Evolutionary conservation across 2,329 filamentous ascomycete species (phyloP), one percentile per base, ranked within the genome.

Genomic region (Septoria linicola): DNA sequence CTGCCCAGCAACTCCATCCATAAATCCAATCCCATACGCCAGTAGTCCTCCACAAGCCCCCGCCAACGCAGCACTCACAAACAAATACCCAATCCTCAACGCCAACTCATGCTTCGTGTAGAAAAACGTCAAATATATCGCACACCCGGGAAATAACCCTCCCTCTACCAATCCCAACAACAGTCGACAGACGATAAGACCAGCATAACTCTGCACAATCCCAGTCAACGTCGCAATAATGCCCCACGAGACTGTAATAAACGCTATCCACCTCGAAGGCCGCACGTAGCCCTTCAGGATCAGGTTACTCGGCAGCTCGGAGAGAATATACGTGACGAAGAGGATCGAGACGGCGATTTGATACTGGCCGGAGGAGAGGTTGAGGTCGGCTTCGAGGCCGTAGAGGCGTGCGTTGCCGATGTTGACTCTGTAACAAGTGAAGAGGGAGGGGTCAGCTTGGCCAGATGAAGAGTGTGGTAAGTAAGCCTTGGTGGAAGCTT

Each of bases 91-190:
- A 2, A 89, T 83, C 2, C 87, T 81, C 35, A 89, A 70, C 3
- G 85, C 86, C 1, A 89, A 77, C 68, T 90, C 87, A 21, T 78
- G 76, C 63, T 85, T 86, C 40, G 82, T 86, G 71, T 90, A 90
- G 73, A 88, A 89, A 58, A 89, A 79, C 0, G 86, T 89, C 14
- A 90, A 75, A 59, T 88, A 88, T 14, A 85, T 70, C 4, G 80
- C 83, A 58, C 87, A 53, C 0, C 85, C 85, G 0, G 86, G 85
- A 58, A 88, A 88, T 0, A 88, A 71, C 0, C 85, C 85, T 0
- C 84, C 84, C 68, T 88, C 85, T 32, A 88, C 76, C 5, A 79
- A 74, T 4, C 87, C 87, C 0, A 90, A 78, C 11, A 89, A 70
- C 0, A 90, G 64, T 4, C 87, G 82, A 57, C 82, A 84, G 4